A percentile compares a stretch with the other conserved stretches of the same genome.
These are phyloP conservation scores for Tricholoma matsutake DNA, from an alignment of 768 basidiomycete genomes.

Conservation along the genomic window DNA sequence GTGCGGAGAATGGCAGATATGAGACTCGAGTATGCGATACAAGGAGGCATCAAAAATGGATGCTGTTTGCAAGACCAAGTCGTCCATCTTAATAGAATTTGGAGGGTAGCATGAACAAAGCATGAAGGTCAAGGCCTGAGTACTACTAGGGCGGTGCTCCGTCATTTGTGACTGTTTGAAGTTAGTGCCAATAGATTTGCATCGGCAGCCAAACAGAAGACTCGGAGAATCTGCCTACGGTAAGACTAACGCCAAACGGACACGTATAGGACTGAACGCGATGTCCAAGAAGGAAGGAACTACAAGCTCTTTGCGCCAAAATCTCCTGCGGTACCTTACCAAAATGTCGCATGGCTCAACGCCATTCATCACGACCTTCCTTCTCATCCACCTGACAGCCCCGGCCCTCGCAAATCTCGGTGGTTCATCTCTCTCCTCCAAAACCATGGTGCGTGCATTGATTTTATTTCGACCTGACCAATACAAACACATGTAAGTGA, in stretches of 20 bases:
- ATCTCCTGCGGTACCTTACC: conserved; percentile 39
- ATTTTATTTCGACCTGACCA: neutral
- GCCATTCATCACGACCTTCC: conserved; percentile 75
- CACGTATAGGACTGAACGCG: neutral
- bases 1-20: too few relatives aligned
- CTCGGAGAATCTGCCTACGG: too few relatives aligned
- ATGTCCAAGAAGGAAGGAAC: neutral
- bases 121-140: neutral
- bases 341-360: conserved; percentile 63
- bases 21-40: too few relatives aligned
- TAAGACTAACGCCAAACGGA: too few relatives aligned
- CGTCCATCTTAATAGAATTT: too few relatives aligned
- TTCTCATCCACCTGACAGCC: conserved; percentile 76
- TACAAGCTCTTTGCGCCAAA: conserved; percentile 5
- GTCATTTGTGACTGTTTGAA: neutral
- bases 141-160: too few relatives aligned
- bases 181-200: neutral
- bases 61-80: too few relatives aligned
- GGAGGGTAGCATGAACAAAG: neutral
- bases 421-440: conserved; percentile 64
- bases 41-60: too few relatives aligned
- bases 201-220: neutral
- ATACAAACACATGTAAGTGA: neutral
- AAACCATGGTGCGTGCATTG: conserved; percentile 59
- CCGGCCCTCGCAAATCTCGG: conserved; percentile 71